These are phyloP conservation scores for Daedaleopsis sinensis DNA, from an alignment of 768 basidiomycete genomes.

Conservation along the genomic window DNA sequence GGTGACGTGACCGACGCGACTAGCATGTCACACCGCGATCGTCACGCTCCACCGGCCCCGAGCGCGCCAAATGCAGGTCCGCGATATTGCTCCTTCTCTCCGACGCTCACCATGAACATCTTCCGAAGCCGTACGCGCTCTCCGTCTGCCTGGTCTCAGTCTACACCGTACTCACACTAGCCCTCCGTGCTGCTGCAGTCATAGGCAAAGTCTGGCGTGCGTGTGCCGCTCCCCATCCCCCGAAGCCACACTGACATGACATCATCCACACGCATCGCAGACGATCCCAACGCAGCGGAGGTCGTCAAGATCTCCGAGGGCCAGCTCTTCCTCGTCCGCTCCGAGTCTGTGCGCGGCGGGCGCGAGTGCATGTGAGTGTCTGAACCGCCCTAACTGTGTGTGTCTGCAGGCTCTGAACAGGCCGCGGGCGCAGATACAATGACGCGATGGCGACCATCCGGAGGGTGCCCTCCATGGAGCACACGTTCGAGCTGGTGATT, in stretches of 20 bases:
- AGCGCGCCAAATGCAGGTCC: background rate
- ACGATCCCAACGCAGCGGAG: conserved; percentile 93
- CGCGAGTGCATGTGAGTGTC: conserved; percentile 93
- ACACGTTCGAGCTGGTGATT: conserved; percentile 89
- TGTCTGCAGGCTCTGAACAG: background rate
- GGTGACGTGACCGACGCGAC: conserved; percentile 20
- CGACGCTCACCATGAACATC: conserved; percentile 67
- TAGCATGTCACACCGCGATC: conserved; percentile 19
- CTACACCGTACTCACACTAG: conserved; percentile 9
- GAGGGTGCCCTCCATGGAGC: conserved; percentile 73
- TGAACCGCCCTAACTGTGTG: background rate
- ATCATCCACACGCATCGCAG: conserved; percentile 43
- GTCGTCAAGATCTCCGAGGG: conserved; percentile 93
- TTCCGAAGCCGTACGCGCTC: conserved; percentile 72
- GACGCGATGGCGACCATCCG: conserved; percentile 95
- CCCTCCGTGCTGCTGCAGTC: conserved; percentile 47
- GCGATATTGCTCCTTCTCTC: conserved; percentile 10
- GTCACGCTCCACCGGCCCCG: conserved; percentile 14
- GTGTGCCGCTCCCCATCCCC: conserved; percentile 36
- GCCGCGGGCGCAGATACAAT: conserved; percentile 68
- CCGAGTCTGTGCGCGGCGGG: conserved; percentile 87
- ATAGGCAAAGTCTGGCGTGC: conserved; percentile 94
- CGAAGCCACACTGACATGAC: conserved; percentile 31
- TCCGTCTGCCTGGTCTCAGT: conserved; percentile 6
- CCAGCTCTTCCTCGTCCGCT: conserved; percentile 87